phyloP scores from a whole-genome alignment of 805 yeast genomes.

The Spathaspora girioi region DNA sequence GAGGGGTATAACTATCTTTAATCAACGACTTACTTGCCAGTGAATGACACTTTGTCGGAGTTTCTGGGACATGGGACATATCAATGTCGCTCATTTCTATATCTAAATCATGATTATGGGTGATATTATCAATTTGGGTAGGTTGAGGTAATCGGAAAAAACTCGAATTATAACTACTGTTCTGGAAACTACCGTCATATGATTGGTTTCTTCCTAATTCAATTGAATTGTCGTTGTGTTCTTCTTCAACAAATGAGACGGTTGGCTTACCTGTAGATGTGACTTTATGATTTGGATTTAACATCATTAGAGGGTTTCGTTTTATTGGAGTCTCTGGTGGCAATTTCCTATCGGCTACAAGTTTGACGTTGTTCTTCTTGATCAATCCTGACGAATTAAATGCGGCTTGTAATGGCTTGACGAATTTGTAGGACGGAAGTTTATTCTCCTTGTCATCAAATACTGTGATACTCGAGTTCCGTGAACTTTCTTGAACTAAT shows the following conservation, averaged over 20 bases:
- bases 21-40: not conserved
- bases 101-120: conserved; percentile 6
- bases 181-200: conserved; percentile 19
- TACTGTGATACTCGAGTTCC: not conserved
- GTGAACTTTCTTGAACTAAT: not conserved
- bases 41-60: conserved; percentile 7
- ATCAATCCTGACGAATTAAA: conserved; percentile 72
- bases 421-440: conserved; percentile 51
- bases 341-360: conserved; percentile 17
- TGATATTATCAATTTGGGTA: conserved; percentile 6
- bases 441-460: conserved; percentile 37
- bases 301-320: conserved; percentile 35
- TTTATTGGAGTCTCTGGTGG: conserved; percentile 46
- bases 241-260: not conserved
- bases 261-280: not conserved
- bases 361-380: conserved; percentile 39
- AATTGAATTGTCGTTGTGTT: conserved; percentile 26
- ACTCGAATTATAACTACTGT: conserved; percentile 24
- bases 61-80: conserved; percentile 5
- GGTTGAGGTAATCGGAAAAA: conserved; percentile 26
- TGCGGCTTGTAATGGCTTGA: conserved; percentile 83
- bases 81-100: conserved; percentile 4
- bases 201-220: conserved; percentile 36
- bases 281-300: conserved; percentile 17
- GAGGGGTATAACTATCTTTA: not conserved